phyloP scores from a whole-genome alignment of 768 basidiomycete species.

The Gymnopilus dilepis region DNA sequence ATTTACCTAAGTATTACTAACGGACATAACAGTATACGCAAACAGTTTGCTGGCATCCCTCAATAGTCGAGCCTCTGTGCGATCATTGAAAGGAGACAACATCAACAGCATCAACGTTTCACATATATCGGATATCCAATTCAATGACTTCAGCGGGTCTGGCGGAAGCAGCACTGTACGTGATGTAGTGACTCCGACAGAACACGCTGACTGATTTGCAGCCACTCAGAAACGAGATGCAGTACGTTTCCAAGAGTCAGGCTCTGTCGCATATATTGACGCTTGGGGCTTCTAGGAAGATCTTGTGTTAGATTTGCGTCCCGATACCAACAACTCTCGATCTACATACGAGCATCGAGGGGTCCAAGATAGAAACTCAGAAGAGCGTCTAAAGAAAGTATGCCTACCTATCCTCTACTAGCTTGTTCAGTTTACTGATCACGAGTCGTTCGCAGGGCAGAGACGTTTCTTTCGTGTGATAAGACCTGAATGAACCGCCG shows the following conservation, averaged over 20 bases:
- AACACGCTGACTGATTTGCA: neutral
- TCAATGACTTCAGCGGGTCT: conserved; percentile 9
- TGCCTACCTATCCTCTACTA: neutral
- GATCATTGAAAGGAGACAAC: conserved; percentile 17
- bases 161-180: conserved; percentile 6
- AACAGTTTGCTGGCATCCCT: conserved; percentile 51
- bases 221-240: neutral
- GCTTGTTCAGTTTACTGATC: neutral
- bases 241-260: neutral
- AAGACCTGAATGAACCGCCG: too few relatives aligned
- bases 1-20: neutral
- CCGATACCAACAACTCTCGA: neutral
- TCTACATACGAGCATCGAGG: neutral
- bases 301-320: neutral
- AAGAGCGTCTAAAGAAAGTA: neutral
- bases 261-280: neutral
- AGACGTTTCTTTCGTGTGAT: too few relatives aligned
- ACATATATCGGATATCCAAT: conserved; percentile 24
- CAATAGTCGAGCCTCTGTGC: conserved; percentile 41
- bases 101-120: conserved; percentile 23
- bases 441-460: neutral
- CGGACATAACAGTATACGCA: conserved; percentile 48
- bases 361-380: neutral
- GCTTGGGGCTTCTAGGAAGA: neutral
- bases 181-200: neutral